Evolutionary conservation across 495 filamentous ascomycete species (phyloP), one percentile per base, ranked within the genome.

Genomic region (Neurospora sp.): DNA sequence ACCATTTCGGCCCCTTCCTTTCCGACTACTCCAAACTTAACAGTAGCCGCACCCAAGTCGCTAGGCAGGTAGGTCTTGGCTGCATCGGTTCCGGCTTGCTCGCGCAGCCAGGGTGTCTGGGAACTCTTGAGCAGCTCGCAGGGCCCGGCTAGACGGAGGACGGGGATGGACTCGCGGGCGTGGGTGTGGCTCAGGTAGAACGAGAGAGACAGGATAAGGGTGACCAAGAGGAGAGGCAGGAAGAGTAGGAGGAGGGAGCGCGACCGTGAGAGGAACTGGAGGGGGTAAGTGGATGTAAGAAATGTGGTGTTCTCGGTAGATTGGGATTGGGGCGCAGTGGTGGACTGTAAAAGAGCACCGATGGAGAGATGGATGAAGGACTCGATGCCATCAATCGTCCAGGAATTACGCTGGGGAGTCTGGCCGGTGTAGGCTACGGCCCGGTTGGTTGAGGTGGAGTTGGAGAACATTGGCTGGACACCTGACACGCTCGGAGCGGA

Each of bases 401-500:
- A 81, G 62, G 41, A 71, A 71, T 81, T 81, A 31, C 38, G 59
- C 6, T 69, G 23, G 9, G 72, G 42, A 2, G 40, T 14, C 14
- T 73, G 31, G n/a, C 73, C 31, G 14, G 77, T 77, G 76, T 73
- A 74, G 4, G 76, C 20, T 39, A 78, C 12, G 20, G 78, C 71
- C 8, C 71, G 72, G 72, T 59, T 46, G 59, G 78, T 73, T 35
- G 66, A 5, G 54, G 74, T 73, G 3, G 75, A 79, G 74, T 80
- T 78, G 77, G 70, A 74, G 72, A 81, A 79, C 48, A 77, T 75
- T 69, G 79, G 78, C 20, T 81, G 79, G 4, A 72, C 73, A 27
- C 78, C 79, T 44, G 77, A 77, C 7, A 79, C 73, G 48, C 74
- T 75, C 73, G 69, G 18, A 14, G 74, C 72, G 35, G 73, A 44